Evolutionary conservation across 1,139 yeast genomes (phyloP).

Genomic region (Blastobotrys ciferrii): DNA sequence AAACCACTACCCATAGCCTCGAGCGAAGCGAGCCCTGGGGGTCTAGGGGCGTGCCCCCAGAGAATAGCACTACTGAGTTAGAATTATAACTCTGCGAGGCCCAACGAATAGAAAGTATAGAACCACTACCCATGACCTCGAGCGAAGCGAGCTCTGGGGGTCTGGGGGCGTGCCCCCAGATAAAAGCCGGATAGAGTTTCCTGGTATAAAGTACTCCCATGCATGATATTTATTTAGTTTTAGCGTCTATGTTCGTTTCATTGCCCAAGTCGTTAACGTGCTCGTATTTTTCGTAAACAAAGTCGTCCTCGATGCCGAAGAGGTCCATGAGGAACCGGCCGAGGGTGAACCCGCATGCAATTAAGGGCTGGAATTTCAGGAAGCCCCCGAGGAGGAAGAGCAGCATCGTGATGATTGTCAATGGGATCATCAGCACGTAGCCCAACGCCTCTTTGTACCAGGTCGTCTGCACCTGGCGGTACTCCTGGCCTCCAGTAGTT

Average conservation of each 20-base stretch:
- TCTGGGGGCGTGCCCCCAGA: too few relatives aligned
- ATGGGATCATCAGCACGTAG: constrained; percentile 8
- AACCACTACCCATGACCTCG: too few relatives aligned
- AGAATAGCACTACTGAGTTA: too few relatives aligned
- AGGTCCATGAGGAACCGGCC: constrained; percentile 5
- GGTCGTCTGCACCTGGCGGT: neutral
- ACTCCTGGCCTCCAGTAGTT: too few relatives aligned
- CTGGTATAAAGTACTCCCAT: too few relatives aligned
- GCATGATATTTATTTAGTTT: neutral
- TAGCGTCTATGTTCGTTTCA: neutral
- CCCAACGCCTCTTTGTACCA: constrained; percentile 11
- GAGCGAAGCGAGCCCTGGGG: too few relatives aligned
- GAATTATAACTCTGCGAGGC: too few relatives aligned
- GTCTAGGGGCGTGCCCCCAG: too few relatives aligned
- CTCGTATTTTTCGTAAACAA: constrained; percentile 1
- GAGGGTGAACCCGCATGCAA: neutral
- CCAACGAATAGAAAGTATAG: too few relatives aligned
- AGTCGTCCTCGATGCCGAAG: constrained; percentile 6
- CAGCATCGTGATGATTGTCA: constrained; percentile 7
- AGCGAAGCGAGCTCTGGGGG: too few relatives aligned
- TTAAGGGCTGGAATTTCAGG: constrained; percentile 2
- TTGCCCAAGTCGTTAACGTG: neutral
- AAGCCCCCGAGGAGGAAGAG: constrained; percentile 10
- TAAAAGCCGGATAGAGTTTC: too few relatives aligned
- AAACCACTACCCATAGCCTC: too few relatives aligned